Conservation (phyloP, 2,329 filamentous ascomycete genomes). For the Emmonsiellopsis sp. region DNA sequence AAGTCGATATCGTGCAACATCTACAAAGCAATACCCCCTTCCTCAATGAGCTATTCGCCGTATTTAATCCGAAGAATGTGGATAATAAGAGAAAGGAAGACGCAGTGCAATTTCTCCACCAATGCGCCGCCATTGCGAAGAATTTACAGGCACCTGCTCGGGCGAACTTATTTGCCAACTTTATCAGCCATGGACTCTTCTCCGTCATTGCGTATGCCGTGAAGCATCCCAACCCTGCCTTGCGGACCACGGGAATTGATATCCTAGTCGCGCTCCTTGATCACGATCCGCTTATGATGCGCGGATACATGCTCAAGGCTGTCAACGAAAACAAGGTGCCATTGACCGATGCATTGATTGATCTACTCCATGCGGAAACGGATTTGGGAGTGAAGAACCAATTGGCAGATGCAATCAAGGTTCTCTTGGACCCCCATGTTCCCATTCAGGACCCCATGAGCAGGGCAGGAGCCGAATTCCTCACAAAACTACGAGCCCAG, state of each 20-base stretch:
- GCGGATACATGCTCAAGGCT: slow-evolving; percentile 84
- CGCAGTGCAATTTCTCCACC: slow-evolving; percentile 90
- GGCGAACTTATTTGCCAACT: slow-evolving; percentile 78
- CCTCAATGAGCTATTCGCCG: slow-evolving; percentile 74
- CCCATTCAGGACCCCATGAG: slow-evolving; percentile 50
- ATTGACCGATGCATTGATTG: slow-evolving; percentile 85
- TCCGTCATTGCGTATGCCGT: slow-evolving; percentile 87
- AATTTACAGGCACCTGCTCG: slow-evolving; percentile 79
- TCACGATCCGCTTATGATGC: slow-evolving; percentile 89
- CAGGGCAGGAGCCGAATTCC: slow-evolving; percentile 58
- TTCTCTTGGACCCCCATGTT: slow-evolving; percentile 69
- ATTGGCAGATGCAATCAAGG: slow-evolving; percentile 89
- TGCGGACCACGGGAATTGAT: slow-evolving; percentile 87
- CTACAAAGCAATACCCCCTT: slow-evolving; percentile 75
- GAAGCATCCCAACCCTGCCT: slow-evolving; percentile 70
- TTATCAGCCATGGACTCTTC: slow-evolving; percentile 78
- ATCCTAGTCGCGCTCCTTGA: slow-evolving; percentile 91
- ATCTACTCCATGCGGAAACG: slow-evolving; percentile 79
- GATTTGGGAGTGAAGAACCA: slow-evolving; percentile 94
- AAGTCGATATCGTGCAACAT: slow-evolving; percentile 94
- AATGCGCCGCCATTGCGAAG: slow-evolving; percentile 90
- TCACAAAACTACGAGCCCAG: slow-evolving; percentile 52
- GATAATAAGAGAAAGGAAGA: slow-evolving; percentile 76
- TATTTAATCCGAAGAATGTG: slow-evolving; percentile 60
- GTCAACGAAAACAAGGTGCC: slow-evolving; percentile 78